These are phyloP conservation scores for Polytrichum commune DNA, from an alignment of 225 moss, liverwort and hornwort genomes.

Conservation along the genomic window DNA sequence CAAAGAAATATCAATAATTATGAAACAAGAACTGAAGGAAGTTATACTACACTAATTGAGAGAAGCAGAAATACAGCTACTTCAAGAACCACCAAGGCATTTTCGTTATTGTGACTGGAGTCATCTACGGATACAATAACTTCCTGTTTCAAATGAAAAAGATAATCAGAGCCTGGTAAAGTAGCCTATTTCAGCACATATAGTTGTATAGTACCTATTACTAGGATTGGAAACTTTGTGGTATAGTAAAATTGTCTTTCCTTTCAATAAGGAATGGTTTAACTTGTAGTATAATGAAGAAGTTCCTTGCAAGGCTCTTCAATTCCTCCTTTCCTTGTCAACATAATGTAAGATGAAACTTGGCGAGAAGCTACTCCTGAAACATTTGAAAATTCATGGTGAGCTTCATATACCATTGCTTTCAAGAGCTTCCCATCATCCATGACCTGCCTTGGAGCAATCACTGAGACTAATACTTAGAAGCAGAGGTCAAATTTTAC, in stretches of 20 bases:
- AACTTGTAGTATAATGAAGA: too few relatives aligned
- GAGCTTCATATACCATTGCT: conserved; percentile 90
- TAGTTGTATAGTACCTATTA: too few relatives aligned
- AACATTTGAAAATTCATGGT: conserved; percentile 78
- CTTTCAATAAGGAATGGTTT: too few relatives aligned
- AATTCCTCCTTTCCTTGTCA: conserved; percentile 6
- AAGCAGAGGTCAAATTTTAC: conserved; percentile 6
- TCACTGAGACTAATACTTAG: neutral
- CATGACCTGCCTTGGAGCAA: conserved; percentile 43
- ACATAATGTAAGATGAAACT: conserved; percentile 15
- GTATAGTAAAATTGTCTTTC: neutral
- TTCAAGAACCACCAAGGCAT: neutral
- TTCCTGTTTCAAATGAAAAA: too few relatives aligned
- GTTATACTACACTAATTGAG: conserved; percentile 26
- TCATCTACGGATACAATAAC: neutral
- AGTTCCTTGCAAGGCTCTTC: neutral
- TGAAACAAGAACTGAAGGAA: conserved; percentile 22
- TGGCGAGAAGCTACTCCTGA: conserved; percentile 78
- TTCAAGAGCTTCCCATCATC: conserved; percentile 72
- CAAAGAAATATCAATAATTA: too few relatives aligned
- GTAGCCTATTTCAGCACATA: neutral
- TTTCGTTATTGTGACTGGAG: too few relatives aligned
- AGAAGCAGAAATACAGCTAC: conserved; percentile 19
- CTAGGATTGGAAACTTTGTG: too few relatives aligned
- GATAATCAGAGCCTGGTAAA: too few relatives aligned